Percentiles rank a stretch among this genome's conserved stretches.
Conservation (phyloP, 176 grass and related monocot species). For the Zizania latifolia region DNA sequence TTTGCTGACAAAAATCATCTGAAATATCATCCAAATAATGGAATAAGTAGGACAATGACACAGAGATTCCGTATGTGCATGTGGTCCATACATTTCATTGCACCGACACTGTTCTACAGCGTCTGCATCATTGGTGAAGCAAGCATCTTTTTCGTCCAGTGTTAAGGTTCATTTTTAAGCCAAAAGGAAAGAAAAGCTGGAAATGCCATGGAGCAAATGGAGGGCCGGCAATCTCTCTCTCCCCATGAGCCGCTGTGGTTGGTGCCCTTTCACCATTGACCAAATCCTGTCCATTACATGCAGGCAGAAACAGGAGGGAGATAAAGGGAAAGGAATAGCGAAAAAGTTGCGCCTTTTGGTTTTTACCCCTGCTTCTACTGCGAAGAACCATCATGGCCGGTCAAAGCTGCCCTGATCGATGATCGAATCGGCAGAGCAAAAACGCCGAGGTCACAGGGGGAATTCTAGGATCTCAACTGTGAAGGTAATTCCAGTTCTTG, state of each 20-base stretch:
- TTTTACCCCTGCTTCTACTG: conserved; percentile 10
- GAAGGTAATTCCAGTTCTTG: conserved; percentile 9
- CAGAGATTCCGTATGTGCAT: background rate
- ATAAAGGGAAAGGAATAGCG: conserved; percentile 18
- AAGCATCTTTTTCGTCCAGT: background rate
- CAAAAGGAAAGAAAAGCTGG: conserved; percentile 18
- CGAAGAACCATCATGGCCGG: conserved; percentile 22
- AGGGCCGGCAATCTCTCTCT: conserved; percentile 25
- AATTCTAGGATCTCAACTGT: background rate
- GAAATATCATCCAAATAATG: background rate
- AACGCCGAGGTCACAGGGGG: conserved; percentile 3
- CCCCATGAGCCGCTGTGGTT: background rate
- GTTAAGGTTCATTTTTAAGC: background rate
- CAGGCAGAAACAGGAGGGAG: background rate
- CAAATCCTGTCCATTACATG: conserved; percentile 37
- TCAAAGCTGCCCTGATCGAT: conserved; percentile 33
- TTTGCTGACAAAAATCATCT: background rate
- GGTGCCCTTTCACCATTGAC: conserved; percentile 26
- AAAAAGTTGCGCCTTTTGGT: conserved; percentile 38
- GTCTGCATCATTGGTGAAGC: background rate
- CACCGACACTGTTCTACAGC: conserved; percentile 24
- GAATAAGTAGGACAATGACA: background rate
- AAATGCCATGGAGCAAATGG: conserved; percentile 34
- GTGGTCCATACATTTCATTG: conserved; percentile 36
- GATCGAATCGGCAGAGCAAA: background rate